phyloP scores from a whole-genome alignment of 1,284 basidiomycete genomes.

The Microbotryum lychnidis-dioicae region DNA sequence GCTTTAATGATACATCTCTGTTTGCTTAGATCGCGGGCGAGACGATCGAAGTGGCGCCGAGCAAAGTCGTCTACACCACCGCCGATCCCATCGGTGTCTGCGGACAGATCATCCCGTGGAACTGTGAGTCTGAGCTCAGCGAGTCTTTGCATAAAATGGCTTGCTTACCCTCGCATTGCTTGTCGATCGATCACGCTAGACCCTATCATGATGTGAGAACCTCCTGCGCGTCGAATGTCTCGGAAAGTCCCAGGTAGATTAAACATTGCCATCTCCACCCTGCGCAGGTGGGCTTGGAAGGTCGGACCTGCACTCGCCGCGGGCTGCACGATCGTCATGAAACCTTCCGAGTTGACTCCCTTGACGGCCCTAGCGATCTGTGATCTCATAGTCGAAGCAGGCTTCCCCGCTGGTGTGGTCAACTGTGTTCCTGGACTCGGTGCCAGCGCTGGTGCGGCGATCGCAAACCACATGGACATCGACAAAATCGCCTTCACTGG shows the following conservation, averaged over 20 bases:
- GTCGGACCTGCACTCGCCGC: constrained; percentile 28
- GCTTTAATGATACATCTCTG: too few relatives aligned
- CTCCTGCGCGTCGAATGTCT: neutral
- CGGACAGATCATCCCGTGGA: neutral
- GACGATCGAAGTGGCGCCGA: constrained; percentile 23
- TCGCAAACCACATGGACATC: constrained; percentile 36
- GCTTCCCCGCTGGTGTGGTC: constrained; percentile 36
- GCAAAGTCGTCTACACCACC: constrained; percentile 24
- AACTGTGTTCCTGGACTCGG: constrained; percentile 38
- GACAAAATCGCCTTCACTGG: constrained; percentile 38
- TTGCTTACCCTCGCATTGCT: too few relatives aligned
- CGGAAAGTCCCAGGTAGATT: too few relatives aligned
- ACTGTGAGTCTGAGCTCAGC: too few relatives aligned
- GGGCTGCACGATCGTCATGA: constrained; percentile 34
- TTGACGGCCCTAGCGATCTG: constrained; percentile 32
- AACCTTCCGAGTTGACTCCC: constrained; percentile 39
- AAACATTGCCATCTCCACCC: neutral
- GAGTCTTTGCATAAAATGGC: too few relatives aligned
- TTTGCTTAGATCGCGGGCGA: constrained; percentile 7
- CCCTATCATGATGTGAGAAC: too few relatives aligned
- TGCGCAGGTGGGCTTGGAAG: constrained; percentile 33
- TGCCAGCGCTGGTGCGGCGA: constrained; percentile 36
- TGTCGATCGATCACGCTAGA: too few relatives aligned
- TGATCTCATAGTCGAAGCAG: constrained; percentile 31
- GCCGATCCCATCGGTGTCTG: constrained; percentile 28